A percentile compares a stretch with the other conserved stretches of the same genome.
Conservation (phyloP, 192 early-diverging fungal species). For the Coemansia javaensis region DNA sequence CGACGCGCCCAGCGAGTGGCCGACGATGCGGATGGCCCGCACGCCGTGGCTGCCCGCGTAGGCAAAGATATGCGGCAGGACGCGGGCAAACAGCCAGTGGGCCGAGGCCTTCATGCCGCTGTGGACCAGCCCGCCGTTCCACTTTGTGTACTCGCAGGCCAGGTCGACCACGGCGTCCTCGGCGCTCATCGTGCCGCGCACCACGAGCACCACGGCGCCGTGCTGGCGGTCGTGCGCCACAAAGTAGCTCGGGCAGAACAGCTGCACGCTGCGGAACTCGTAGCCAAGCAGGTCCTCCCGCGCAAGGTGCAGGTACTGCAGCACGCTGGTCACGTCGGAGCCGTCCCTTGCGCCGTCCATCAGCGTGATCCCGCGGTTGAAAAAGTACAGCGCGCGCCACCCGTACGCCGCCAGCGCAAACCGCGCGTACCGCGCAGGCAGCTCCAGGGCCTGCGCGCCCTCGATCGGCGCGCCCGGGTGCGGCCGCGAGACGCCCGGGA, state of each 20-base stretch:
- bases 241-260: slow-evolving; percentile 69
- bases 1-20: slow-evolving; percentile 68
- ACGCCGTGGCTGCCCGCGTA: slow-evolving; percentile 53
- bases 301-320: slow-evolving; percentile 59
- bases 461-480: slow-evolving; percentile 30
- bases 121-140: slow-evolving; percentile 73
- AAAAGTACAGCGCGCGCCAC: slow-evolving; percentile 68
- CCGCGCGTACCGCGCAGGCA: slow-evolving; percentile 53
- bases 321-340: slow-evolving; percentile 61
- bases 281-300: slow-evolving; percentile 63
- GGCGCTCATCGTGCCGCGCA: slow-evolving; percentile 69
- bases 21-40: slow-evolving; percentile 60
- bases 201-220: slow-evolving; percentile 60
- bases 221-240: slow-evolving; percentile 60
- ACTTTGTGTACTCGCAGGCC: slow-evolving; percentile 71
- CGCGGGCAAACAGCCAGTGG: slow-evolving; percentile 63
- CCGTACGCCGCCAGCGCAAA: slow-evolving; percentile 65
- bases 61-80: slow-evolving; percentile 60
- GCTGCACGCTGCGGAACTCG: slow-evolving; percentile 60
- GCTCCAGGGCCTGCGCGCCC: slow-evolving; percentile 42
- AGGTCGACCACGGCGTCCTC: slow-evolving; percentile 73
- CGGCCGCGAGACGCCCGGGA: slow-evolving; percentile 32
- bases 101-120: slow-evolving; percentile 72
- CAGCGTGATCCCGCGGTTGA: slow-evolving; percentile 64
- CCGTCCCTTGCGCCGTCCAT: slow-evolving; percentile 62